Percentiles rank a stretch among this genome's conserved stretches.
Conservation (phyloP, 75 land plant genomes). For the Ceratopteris richardii region DNA sequence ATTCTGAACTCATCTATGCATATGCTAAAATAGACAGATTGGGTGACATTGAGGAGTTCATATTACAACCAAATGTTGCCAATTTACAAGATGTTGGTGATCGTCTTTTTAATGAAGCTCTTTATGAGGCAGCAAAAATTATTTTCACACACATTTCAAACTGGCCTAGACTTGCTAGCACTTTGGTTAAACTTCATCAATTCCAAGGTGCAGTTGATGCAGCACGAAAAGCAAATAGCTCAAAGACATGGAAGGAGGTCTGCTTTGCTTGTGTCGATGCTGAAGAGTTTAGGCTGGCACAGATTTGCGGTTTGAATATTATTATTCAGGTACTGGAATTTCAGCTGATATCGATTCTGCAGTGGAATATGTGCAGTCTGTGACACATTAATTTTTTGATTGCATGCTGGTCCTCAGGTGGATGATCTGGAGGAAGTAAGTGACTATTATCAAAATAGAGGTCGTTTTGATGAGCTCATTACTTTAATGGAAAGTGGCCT, state of each 20-base stretch:
- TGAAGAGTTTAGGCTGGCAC: conserved; percentile 96
- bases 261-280: conserved; percentile 99
- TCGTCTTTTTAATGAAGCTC: conserved; percentile 79
- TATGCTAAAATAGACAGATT: conserved; percentile 92
- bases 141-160: conserved; percentile 91
- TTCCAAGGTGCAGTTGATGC: conserved; percentile 99
- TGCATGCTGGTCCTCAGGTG: conserved; percentile 41
- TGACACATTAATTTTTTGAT: too few species aligned
- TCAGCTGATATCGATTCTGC: not conserved
- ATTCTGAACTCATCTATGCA: conserved; percentile 94
- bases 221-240: conserved; percentile 87
- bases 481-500: conserved; percentile 97
- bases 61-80: conserved; percentile 94
- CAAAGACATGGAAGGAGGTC: conserved; percentile 97
- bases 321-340: conserved; percentile 66
- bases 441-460: conserved; percentile 93
- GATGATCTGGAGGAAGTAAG: conserved; percentile 99
- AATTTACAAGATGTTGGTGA: conserved; percentile 96
- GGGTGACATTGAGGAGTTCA: conserved; percentile 93
- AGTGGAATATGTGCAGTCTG: too few species aligned
- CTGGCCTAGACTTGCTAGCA: conserved; percentile 88
- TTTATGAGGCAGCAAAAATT: conserved; percentile 95
- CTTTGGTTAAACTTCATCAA: conserved; percentile 76
- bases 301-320: conserved; percentile 95
- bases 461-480: conserved; percentile 90